Evolutionary conservation across 2,329 filamentous ascomycete genomes (phyloP), one percentile per base, ranked within the genome.

Genomic region (Hymenoscyphus salicellus): DNA sequence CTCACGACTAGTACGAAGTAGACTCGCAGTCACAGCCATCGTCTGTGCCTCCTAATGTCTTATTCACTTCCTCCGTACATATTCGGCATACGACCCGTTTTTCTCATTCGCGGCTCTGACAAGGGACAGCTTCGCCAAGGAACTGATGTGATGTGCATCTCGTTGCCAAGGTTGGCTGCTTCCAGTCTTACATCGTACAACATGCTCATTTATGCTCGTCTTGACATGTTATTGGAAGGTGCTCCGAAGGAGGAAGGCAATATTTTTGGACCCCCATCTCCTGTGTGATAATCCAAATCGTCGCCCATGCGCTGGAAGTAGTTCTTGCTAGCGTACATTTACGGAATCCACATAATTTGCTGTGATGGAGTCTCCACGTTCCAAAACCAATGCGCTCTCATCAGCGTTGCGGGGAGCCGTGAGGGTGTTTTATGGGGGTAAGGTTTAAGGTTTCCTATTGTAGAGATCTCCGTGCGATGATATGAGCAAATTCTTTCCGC

Each of bases 141-240:
- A 46, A 20, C 43, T 46, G 43, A 46, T 46, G 43, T 20, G 20
- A 46, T n/a, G 8, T 49, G 46, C 46, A 49, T 38, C 36, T 17
- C 11, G 14, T 38, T 38, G 36, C 36, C 36, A 38, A 38, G 36
- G 36, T 38, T 38, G 33, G 7, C 33, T 36, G 36, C 46, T 49
- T 49, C 10, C 20, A 26, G 2, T 49, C 46, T 49, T 49, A 49
- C 46, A 23, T 49, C 23, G 55, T n/a, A 59, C n/a, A 59, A 46
- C 36, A 59, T 59, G 57, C 57, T 59, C 36, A 59, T 59, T 26
- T 28, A 14, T 38, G 33, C 57, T 59, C 57, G 43, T 23, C 23
- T 38, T 38, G 36, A 38, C 8, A 23, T 49, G 46, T 49, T 10
- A 43, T 28, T 43, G 57, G 57, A 23, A 46, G 55, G 28, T 41